These are phyloP conservation scores for Onygena corvina DNA, from an alignment of 2,329 filamentous ascomycete species.

Conservation along the genomic window DNA sequence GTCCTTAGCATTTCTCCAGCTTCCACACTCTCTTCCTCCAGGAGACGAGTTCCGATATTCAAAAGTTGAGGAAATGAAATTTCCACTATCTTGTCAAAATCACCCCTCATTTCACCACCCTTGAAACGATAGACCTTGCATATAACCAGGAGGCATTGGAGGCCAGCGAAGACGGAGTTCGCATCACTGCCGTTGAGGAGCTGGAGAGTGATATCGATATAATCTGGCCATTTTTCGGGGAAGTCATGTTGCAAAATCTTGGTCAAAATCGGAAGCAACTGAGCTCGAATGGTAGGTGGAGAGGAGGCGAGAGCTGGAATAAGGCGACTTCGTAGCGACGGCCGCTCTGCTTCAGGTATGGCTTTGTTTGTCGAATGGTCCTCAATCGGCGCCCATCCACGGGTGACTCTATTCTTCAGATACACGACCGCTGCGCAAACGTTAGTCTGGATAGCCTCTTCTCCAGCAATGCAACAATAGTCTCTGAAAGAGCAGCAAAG, in stretches of 20 bases:
- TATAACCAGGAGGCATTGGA: slow-evolving; percentile 87
- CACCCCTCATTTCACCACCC: slow-evolving; percentile 62
- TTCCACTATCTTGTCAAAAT: slow-evolving; percentile 91
- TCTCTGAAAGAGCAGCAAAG: slow-evolving; percentile 17
- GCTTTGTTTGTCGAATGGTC: slow-evolving; percentile 59
- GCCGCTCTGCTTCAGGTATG: slow-evolving; percentile 82
- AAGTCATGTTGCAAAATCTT: slow-evolving; percentile 95
- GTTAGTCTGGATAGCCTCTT: slow-evolving; percentile 16
- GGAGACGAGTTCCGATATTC: slow-evolving; percentile 73
- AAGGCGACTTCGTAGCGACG: slow-evolving; percentile 71
- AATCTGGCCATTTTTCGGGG: slow-evolving; percentile 83
- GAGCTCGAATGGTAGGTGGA: slow-evolving; percentile 69
- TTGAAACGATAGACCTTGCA: slow-evolving; percentile 96
- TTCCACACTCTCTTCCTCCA: slow-evolving; percentile 83
- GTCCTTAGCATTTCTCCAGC: slow-evolving; percentile 94
- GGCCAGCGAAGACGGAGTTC: slow-evolving; percentile 75
- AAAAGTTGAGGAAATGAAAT: slow-evolving; percentile 80
- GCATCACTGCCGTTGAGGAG: slow-evolving; percentile 78
- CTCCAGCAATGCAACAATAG: not conserved
- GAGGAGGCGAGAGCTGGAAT: slow-evolving; percentile 78
- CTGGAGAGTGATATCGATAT: slow-evolving; percentile 83
- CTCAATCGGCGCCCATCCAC: slow-evolving; percentile 73
- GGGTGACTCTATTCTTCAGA: slow-evolving; percentile 92
- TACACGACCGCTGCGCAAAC: slow-evolving; percentile 69
- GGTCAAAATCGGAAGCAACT: slow-evolving; percentile 87